Conservation (phyloP, 768 basidiomycete species). For the Kwoniella mangroviensis region DNA sequence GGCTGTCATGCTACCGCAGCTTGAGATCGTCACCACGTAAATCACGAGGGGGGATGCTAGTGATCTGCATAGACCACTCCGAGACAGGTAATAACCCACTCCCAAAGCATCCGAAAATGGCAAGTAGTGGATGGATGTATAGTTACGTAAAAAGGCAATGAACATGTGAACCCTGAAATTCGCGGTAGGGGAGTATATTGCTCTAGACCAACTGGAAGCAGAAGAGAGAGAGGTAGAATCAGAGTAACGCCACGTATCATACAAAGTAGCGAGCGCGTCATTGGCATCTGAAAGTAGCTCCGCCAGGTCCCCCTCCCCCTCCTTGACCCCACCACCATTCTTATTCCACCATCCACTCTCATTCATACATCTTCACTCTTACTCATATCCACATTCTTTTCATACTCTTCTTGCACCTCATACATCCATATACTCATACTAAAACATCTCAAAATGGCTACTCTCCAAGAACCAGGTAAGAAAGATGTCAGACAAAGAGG, state of each 20-base stretch:
- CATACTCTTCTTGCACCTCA: slow-evolving; percentile 1
- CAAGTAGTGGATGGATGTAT: background rate
- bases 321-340: slow-evolving; percentile 3
- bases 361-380: background rate
- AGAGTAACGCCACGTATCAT: slow-evolving; percentile 3
- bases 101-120: slow-evolving; percentile 9
- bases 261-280: slow-evolving; percentile 15
- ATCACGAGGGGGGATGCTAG: background rate
- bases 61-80: slow-evolving; percentile 1
- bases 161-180: background rate
- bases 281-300: slow-evolving; percentile 7
- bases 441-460: slow-evolving; percentile 36
- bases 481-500: slow-evolving; percentile 49
- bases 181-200: background rate
- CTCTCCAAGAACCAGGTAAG: slow-evolving; percentile 35
- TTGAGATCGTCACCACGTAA: too few species aligned
- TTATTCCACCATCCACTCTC: background rate
- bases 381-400: slow-evolving; percentile 8
- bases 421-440: slow-evolving; percentile 1
- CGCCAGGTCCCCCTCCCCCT: slow-evolving; percentile 14
- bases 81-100: background rate
- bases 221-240: background rate
- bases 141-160: slow-evolving; percentile 19
- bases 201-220: slow-evolving; percentile 1
- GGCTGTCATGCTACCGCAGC: background rate